Base-by-base conservation (phyloP, 805 yeast genomes). In the Candida sonorensis region DNA sequence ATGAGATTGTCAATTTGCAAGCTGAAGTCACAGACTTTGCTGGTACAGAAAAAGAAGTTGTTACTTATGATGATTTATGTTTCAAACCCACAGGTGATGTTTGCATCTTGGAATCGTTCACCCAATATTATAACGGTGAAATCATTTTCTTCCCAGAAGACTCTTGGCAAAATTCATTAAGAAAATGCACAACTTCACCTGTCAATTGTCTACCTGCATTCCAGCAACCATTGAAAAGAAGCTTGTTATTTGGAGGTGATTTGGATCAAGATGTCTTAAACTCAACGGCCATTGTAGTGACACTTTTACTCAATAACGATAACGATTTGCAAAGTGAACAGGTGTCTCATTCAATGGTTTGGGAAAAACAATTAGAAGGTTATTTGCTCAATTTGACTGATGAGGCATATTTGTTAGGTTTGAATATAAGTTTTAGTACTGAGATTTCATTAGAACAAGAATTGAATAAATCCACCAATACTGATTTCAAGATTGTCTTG, bases 201-300 rank as follows among this genome's bases (percentile, higher is more conserved):
- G 97, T 90, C 2, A 79, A 74, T 41, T 90, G 98, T 51, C 61
- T 90, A 24, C 97, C 98, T 0, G 59, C 78, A 0, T 90, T 88
- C 57, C 95, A 85, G 49, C 97, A 87, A 53, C 97, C 97, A 0
- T 62, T 90, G 40, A 81, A 77, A 44, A 72, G 76, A 17, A 74
- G 78, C 33, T 44, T 86, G 13, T 53, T 90, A 4, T 84, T 90
- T 55, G 88, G 90, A 12, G 77, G 75, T 0, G 36, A 39, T 21
- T 54, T 51, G 32, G 52, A 59, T 5, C 66, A 61, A 5, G 38
- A 42, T 14, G 66, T 79, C 1, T 53, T 81, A 16, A 55, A 72
- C 0, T 67, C 96, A 0, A 62, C 67, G 23, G 94, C 97, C 0
- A 69, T 90, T 29, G 81, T 84, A 2, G 70, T 83, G 0, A 86